A percentile compares a stretch with the other conserved stretches of the same genome.
Evolutionary conservation across 208 protist species (phyloP).

Genomic region (Trypanosoma theileri): DNA sequence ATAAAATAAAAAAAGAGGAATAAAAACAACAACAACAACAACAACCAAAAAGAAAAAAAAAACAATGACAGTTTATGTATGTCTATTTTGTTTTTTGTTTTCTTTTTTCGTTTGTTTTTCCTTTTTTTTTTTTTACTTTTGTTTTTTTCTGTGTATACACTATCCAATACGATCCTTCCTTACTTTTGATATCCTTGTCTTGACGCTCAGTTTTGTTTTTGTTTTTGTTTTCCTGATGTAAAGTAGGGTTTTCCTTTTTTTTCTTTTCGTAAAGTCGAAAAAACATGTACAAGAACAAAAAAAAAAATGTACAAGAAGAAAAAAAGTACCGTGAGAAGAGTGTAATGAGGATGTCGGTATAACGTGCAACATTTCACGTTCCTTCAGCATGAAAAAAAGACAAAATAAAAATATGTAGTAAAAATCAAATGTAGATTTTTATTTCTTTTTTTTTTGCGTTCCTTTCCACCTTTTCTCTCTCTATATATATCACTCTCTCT

Average conservation of each 20-base stretch:
- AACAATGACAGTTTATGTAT: too few species aligned
- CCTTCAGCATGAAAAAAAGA: too few species aligned
- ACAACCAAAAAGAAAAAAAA: too few species aligned
- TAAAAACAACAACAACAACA: too few species aligned
- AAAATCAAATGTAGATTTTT: slow-evolving; percentile 1
- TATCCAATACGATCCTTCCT: too few species aligned
- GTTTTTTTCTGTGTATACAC: neutral
- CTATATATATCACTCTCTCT: neutral
- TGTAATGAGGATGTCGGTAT: too few species aligned
- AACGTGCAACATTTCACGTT: too few species aligned
- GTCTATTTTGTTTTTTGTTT: too few species aligned
- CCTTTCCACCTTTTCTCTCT: neutral
- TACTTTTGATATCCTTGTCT: neutral
- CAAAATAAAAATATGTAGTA: neutral
- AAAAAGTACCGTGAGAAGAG: too few species aligned
- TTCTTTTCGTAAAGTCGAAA: neutral
- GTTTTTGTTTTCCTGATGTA: neutral
- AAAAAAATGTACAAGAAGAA: neutral
- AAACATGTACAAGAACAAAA: neutral
- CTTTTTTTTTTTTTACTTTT: neutral
- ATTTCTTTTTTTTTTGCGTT: neutral
- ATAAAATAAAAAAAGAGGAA: neutral
- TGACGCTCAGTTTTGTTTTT: neutral
- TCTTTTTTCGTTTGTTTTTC: neutral
- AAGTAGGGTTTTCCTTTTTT: slow-evolving; percentile 6